These are phyloP conservation scores for Apophysomyces sp. DNA, from an alignment of 371 early-diverging fungal genomes.

Conservation along the genomic window DNA sequence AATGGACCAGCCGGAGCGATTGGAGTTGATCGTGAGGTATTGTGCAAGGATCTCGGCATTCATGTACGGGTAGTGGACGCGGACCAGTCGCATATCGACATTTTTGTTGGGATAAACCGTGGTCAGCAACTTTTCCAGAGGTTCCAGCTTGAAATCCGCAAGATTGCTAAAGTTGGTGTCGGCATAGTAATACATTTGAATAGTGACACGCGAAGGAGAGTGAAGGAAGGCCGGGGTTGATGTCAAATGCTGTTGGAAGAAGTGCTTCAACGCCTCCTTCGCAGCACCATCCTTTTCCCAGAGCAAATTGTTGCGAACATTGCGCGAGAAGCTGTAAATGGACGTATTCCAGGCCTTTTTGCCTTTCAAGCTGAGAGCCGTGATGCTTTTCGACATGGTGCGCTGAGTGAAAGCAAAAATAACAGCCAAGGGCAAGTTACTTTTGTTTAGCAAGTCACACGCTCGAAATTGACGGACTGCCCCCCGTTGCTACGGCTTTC, in stretches of 20 bases:
- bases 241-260: conserved; percentile 48
- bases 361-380: conserved; percentile 49
- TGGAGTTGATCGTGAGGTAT: conserved; percentile 49
- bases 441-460: neutral
- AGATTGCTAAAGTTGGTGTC: conserved; percentile 38
- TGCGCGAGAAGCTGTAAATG: conserved; percentile 46
- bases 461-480: neutral
- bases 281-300: conserved; percentile 53
- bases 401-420: neutral
- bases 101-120: conserved; percentile 46
- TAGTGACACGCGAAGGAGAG: conserved; percentile 45
- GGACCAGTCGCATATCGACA: conserved; percentile 40
- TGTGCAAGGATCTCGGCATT: conserved; percentile 55
- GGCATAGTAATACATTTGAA: conserved; percentile 52
- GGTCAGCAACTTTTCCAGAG: conserved; percentile 40
- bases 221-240: conserved; percentile 52
- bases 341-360: conserved; percentile 54
- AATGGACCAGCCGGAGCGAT: conserved; percentile 40
- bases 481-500: neutral
- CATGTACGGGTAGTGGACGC: conserved; percentile 53
- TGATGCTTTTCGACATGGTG: conserved; percentile 51
- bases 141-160: conserved; percentile 34
- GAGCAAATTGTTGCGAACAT: conserved; percentile 43
- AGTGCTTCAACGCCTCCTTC: conserved; percentile 40
- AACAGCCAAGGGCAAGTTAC: neutral